Base-by-base conservation (phyloP, 2,329 filamentous ascomycete genomes). In the Colletotrichum lini region DNA sequence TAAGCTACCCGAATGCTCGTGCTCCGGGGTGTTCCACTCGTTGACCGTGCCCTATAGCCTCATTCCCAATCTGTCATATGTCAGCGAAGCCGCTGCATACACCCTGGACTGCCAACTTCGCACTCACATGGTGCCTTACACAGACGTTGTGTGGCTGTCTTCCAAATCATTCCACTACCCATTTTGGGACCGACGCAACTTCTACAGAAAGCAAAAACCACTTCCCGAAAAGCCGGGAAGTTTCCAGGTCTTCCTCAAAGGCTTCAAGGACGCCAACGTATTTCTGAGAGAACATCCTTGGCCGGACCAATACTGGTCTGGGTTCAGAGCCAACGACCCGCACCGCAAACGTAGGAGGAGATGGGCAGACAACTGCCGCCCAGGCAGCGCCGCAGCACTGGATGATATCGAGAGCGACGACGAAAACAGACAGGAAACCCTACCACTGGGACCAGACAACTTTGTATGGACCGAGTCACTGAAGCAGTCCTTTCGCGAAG, bases 151-250 rank as follows among this genome's bases (percentile, higher is more conserved):
- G 44, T 93, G 93, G 78, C 86, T 99, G 35, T 97, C 96, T 7
- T 98, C 96, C 21, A 98, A 97, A 80, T 97, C 95, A 1, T 99
- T 99, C 80, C 95, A 97, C 81, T 99, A 99, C 79, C 96, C 98
- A 70, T 98, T 96, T 80, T 99, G 95, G 95, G 95, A 98, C 78
- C 91, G 96, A 23, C 90, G 95, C 77, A 94, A 92, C 76, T 96
- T 93, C 78, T 95, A 96, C 79, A 90, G 94, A 78, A 96, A 95
- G 79, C 94, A 93, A 82, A 98, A 94, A 82, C 87, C 93, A 2
- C 87, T 98, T 2, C 96, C 96, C 0, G 88, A 94, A 52, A 99
- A 99, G 81, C 91, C 93, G 12, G 96, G 96, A 44, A 98, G 96
- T 81, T 98, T 99, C 79, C 96, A 99, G 79, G 94, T 98, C 42